phyloP scores from a whole-genome alignment of 768 basidiomycete genomes.

The Podaxis pistillaris region DNA sequence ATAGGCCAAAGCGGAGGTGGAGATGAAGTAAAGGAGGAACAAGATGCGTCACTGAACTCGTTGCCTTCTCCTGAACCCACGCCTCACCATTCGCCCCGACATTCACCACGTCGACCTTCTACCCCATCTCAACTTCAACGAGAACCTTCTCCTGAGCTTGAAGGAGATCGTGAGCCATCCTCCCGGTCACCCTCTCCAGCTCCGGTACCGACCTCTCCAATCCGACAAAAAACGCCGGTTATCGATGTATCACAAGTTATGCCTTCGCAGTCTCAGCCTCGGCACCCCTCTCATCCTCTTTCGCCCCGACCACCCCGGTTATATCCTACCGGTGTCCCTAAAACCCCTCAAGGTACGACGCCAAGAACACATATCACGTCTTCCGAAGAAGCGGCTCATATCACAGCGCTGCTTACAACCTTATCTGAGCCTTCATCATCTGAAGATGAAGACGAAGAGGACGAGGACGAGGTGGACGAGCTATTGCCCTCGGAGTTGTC shows the following conservation, averaged over 20 bases:
- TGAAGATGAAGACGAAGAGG: not conserved
- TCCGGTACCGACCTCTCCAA: not conserved
- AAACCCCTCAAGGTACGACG: too few species aligned
- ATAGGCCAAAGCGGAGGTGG: too few species aligned
- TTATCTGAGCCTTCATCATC: constrained; percentile 5
- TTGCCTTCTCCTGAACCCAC: not conserved
- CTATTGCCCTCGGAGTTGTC: not conserved
- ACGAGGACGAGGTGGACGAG: constrained; percentile 11
- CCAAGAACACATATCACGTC: not conserved
- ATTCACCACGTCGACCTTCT: not conserved
- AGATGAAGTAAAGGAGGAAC: not conserved
- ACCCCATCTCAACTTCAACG: not conserved
- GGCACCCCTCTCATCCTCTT: not conserved
- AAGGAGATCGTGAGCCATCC: not conserved
- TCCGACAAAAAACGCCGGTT: not conserved
- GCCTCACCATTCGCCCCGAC: not conserved
- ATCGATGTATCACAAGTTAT: constrained; percentile 9
- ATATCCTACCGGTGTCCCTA: not conserved
- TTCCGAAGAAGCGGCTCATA: not conserved
- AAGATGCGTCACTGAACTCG: not conserved
- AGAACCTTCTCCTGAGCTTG: not conserved
- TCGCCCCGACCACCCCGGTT: not conserved
- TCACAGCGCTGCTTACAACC: not conserved
- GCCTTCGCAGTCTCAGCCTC: not conserved
- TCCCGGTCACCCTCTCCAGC: not conserved